A percentile compares a stretch with the other conserved stretches of the same genome.
phyloP scores from a whole-genome alignment of 2,329 filamentous ascomycete species.

The Furcasterigmium furcatum region DNA sequence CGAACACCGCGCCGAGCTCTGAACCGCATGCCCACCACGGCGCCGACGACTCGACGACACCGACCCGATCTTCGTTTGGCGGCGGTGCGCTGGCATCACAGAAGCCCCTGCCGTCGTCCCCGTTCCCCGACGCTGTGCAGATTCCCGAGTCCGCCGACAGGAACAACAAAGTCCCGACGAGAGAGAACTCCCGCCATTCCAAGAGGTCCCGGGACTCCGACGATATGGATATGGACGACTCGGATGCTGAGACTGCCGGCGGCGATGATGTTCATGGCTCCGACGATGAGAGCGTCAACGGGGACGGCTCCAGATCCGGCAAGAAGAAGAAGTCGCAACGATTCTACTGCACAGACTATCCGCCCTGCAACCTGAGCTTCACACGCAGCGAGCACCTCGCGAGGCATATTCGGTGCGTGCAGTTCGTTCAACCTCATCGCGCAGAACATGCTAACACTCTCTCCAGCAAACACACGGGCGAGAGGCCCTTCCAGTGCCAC shows the following conservation, averaged over 20 bases:
- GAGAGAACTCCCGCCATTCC: constrained; percentile 38
- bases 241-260: constrained; percentile 57
- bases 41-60: constrained; percentile 52
- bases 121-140: constrained; percentile 48
- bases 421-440: no score
- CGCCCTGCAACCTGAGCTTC: constrained; percentile 91
- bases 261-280: constrained; percentile 53
- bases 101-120: constrained; percentile 49
- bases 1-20: constrained; percentile 27
- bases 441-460: constrained; percentile 1
- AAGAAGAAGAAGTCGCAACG: constrained; percentile 97
- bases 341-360: constrained; percentile 95
- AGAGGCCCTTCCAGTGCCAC: constrained; percentile 94
- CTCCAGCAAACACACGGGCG: constrained; percentile 88
- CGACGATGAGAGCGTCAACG: constrained; percentile 63
- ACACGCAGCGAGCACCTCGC: constrained; percentile 94
- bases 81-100: constrained; percentile 39
- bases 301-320: constrained; percentile 64
- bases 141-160: constrained; percentile 41
- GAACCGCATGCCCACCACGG: constrained; percentile 14
- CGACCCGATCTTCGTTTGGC: constrained; percentile 57
- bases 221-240: constrained; percentile 75
- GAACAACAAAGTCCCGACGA: constrained; percentile 31
- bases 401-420: constrained; percentile 78
- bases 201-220: constrained; percentile 59